A percentile compares a stretch with the other conserved stretches of the same genome.
These are phyloP conservation scores for Cyberlindnera petersonii DNA, from an alignment of 805 yeast genomes.

Conservation along the genomic window DNA sequence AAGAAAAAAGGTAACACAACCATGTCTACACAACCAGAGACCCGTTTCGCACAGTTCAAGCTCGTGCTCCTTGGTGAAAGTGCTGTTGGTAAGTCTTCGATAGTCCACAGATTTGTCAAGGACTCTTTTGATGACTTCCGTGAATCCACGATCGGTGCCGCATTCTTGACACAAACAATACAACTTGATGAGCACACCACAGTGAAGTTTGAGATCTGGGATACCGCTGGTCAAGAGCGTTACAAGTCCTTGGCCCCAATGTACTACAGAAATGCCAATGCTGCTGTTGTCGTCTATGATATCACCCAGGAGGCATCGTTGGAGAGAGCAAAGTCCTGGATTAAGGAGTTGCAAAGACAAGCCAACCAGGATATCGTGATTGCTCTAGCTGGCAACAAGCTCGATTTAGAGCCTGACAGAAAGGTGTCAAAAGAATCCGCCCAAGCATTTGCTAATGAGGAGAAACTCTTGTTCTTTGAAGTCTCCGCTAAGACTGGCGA, in stretches of 20 bases:
- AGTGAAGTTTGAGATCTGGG: constrained; percentile 79
- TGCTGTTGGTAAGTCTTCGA: constrained; percentile 66
- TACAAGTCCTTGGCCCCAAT: constrained; percentile 76
- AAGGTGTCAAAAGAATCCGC: constrained; percentile 43
- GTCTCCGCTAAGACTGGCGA: constrained; percentile 58
- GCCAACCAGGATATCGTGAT: constrained; percentile 60
- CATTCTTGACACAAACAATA: constrained; percentile 68
- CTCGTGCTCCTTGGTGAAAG: constrained; percentile 62
- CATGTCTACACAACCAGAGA: constrained; percentile 15
- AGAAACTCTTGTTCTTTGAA: constrained; percentile 46
- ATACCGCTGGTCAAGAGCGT: constrained; percentile 82
- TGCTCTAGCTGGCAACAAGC: constrained; percentile 73
- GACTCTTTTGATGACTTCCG: constrained; percentile 68
- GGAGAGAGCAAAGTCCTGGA: constrained; percentile 71
- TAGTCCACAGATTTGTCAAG: constrained; percentile 67
- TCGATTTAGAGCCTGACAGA: constrained; percentile 54
- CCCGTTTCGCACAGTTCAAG: constrained; percentile 50
- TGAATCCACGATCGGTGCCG: constrained; percentile 84
- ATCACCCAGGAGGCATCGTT: constrained; percentile 63
- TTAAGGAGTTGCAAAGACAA: constrained; percentile 67
- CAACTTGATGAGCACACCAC: constrained; percentile 49
- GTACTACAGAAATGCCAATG: constrained; percentile 79
- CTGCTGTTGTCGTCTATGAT: constrained; percentile 76
- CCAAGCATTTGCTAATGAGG: constrained; percentile 50
- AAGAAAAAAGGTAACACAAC: no score